Conservation (phyloP, 2,329 filamentous ascomycete genomes). For the Leptographium galeiforme region DNA sequence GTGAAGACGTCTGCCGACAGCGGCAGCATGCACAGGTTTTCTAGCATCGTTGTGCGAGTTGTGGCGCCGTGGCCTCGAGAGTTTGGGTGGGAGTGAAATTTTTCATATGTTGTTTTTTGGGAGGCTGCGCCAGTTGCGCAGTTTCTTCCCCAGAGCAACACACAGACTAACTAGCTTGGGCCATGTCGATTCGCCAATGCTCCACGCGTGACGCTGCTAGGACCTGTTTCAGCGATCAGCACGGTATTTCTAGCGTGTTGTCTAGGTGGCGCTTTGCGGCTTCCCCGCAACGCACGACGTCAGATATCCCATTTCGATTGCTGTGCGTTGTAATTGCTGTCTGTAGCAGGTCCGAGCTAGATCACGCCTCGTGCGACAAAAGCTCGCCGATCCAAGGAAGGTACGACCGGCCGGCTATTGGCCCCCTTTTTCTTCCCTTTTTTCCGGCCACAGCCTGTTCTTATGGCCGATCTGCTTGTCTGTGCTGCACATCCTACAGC, state of each 20-base stretch:
- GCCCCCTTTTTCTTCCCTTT: not conserved
- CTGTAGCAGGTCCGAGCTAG: not conserved
- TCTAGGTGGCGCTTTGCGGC: not conserved
- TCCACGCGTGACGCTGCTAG: not conserved
- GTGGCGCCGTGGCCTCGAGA: not conserved
- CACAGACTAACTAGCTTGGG: not conserved
- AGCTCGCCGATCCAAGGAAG: not conserved
- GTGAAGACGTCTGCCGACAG: slow-evolving; percentile 78
- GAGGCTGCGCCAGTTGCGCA: too few species aligned
- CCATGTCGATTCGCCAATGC: not conserved
- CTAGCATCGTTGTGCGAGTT: slow-evolving; percentile 49
- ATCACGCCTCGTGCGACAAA: not conserved
- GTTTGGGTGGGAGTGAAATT: not conserved
- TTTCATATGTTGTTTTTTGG: not conserved
- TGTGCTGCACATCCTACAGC: not conserved
- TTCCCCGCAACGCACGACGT: not conserved
- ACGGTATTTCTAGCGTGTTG: not conserved
- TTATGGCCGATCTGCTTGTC: not conserved
- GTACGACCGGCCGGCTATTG: not conserved
- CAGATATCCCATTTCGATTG: not conserved
- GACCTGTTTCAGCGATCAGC: not conserved
- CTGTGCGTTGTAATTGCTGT: not conserved
- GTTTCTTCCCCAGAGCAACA: too few species aligned
- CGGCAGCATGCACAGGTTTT: slow-evolving; percentile 82
- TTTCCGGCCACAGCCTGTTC: not conserved